A percentile compares a stretch with the other conserved stretches of the same genome.
Conservation (phyloP, 1,139 yeast species). For the Yamadazyma buinensis region DNA sequence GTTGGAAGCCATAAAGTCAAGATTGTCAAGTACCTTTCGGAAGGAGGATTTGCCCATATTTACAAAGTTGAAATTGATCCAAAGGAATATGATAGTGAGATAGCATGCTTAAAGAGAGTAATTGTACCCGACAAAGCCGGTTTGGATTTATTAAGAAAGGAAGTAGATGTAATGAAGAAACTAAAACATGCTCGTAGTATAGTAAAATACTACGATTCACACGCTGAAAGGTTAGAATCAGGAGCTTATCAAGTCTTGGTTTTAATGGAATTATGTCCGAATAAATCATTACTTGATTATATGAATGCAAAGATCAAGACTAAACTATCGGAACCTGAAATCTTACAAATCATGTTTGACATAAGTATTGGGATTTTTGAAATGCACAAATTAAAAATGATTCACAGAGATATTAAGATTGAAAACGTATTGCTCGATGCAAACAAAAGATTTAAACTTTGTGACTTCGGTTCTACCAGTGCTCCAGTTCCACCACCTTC, state of each 20-base stretch:
- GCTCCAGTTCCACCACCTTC: conserved; percentile 64
- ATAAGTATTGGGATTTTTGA: conserved; percentile 64
- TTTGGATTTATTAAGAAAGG: conserved; percentile 61
- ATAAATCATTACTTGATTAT: conserved; percentile 65
- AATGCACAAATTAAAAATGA: conserved; percentile 61
- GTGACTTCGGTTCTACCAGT: conserved; percentile 89
- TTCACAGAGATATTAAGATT: conserved; percentile 87
- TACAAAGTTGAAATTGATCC: conserved; percentile 55
- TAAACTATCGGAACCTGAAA: conserved; percentile 59
- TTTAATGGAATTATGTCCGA: conserved; percentile 75
- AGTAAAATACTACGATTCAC: conserved; percentile 71
- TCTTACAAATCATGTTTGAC: conserved; percentile 63
- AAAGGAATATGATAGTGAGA: conserved; percentile 28
- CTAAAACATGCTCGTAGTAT: conserved; percentile 53
- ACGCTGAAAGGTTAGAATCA: conserved; percentile 60
- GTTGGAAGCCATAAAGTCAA: conserved; percentile 43
- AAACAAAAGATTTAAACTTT: conserved; percentile 70
- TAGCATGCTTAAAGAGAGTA: conserved; percentile 72
- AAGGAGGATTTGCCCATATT: conserved; percentile 54
- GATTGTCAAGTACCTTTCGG: conserved; percentile 37
- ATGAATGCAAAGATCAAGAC: conserved; percentile 70
- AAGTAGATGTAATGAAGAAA: conserved; percentile 78
- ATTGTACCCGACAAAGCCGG: conserved; percentile 70
- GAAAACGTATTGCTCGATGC: conserved; percentile 86
- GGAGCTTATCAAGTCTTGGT: conserved; percentile 69